Percentiles rank a stretch among this genome's conserved stretches.
These are phyloP conservation scores for Anthracocystis walkeri DNA, from an alignment of 1,284 basidiomycete genomes.

Conservation along the genomic window DNA sequence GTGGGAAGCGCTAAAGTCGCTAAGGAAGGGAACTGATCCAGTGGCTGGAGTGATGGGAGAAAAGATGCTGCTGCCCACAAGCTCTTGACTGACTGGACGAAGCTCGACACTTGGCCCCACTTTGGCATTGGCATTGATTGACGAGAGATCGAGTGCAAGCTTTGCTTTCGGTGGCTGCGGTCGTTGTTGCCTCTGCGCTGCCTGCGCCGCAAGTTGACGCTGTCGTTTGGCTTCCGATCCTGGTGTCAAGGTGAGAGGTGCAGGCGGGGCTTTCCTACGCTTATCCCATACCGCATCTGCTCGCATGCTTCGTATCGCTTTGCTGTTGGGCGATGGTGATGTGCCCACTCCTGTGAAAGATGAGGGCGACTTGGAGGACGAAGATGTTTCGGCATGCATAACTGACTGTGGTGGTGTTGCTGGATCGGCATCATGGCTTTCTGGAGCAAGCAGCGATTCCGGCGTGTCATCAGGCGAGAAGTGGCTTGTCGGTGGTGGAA, in stretches of 20 bases:
- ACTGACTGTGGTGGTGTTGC: conserved; percentile 9
- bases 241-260: conserved; percentile 43
- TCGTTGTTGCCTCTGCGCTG: background rate
- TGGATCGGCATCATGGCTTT: background rate
- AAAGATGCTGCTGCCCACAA: conserved; percentile 34
- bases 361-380: conserved; percentile 6
- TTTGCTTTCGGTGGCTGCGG: background rate
- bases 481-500: conserved; percentile 18
- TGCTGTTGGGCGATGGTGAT: conserved; percentile 34
- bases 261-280: conserved; percentile 50
- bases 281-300: conserved; percentile 48
- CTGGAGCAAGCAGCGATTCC: conserved; percentile 13
- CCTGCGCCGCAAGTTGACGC: conserved; percentile 21
- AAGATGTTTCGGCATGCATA: background rate
- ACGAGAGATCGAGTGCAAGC: conserved; percentile 4
- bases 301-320: conserved; percentile 43
- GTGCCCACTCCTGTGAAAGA: conserved; percentile 2
- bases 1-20: conserved; percentile 10
- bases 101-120: conserved; percentile 4
- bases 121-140: background rate
- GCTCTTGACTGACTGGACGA: conserved; percentile 17
- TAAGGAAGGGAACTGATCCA: conserved; percentile 4
- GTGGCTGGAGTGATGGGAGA: conserved; percentile 44
- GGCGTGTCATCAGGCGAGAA: conserved; percentile 34
- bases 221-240: conserved; percentile 30